A percentile compares a stretch with the other conserved stretches of the same genome.
Conservation (phyloP, 257 asterid species). For the Ajuga chamaepitys region DNA sequence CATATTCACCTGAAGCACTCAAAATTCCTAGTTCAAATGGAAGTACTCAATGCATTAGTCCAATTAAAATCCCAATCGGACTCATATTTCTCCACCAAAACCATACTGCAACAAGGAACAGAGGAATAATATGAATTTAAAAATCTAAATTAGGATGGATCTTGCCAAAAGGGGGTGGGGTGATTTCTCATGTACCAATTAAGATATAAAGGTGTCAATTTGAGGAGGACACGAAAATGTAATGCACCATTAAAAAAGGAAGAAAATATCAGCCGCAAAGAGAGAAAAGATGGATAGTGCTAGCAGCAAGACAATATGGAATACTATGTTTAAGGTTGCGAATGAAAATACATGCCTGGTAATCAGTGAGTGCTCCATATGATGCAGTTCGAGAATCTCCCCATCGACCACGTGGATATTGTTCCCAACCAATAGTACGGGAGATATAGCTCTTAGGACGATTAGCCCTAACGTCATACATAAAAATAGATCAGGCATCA, state of each 20-base stretch:
- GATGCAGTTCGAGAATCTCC: slow-evolving; percentile 84
- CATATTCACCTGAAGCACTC: background rate
- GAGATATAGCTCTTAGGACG: slow-evolving; percentile 98
- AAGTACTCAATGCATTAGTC: background rate
- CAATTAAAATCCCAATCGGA: background rate
- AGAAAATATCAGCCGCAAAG: slow-evolving; percentile 2
- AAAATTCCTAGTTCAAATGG: background rate
- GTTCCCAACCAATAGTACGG: slow-evolving; percentile 91
- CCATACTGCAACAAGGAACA: background rate
- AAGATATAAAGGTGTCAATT: background rate
- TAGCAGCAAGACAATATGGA: background rate
- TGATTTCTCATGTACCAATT: background rate
- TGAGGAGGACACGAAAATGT: background rate
- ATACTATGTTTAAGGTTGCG: background rate
- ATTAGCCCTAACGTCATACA: slow-evolving; percentile 68
- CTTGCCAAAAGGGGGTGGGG: background rate
- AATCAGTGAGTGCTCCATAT: slow-evolving; percentile 86
- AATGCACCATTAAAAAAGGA: background rate
- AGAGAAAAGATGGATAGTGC: background rate
- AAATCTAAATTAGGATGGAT: background rate
- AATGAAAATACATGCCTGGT: slow-evolving; percentile 50
- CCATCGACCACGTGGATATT: slow-evolving; percentile 94
- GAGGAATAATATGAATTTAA: slow-evolving; percentile 2
- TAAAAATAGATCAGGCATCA: slow-evolving; percentile 14
- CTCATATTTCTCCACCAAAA: background rate